Base-by-base conservation (phyloP, 2,329 filamentous ascomycete genomes). In the Orbilia quercus region DNA sequence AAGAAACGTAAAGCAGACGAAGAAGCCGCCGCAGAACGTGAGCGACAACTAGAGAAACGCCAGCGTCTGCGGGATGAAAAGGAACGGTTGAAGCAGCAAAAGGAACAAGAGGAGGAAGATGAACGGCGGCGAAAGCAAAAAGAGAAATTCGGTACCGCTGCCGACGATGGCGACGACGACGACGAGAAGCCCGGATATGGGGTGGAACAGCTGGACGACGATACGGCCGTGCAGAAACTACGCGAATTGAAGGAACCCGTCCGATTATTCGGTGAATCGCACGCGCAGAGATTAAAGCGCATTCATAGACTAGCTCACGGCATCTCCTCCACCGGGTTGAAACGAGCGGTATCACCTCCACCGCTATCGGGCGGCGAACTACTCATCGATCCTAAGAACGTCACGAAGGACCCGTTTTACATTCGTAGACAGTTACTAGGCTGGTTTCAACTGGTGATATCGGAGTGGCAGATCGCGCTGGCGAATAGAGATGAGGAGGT, bases 361-460 rank as follows among this genome's bases (percentile, higher is more conserved):
- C 83, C 45, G 31, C 82, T 91, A 7, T 86, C 87, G 1, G 84
- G 85, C 0, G 84, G 85, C 77, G 77, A 78, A 58, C 77, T 78
- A 55, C 38, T 75, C 36, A 18, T 78, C 11, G 58, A 75, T 40
- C 69, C 66, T 40, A 64, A 72, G 38, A 76, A 77, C 50, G 90
- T 93, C 76, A 83, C 82, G 18, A 86, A 88, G 42, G 90, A 84
- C 0, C 86, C 88, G 48, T 83, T 85, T 47, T 92, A 90, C 81
- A 83, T 99, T 42, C 94, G 90, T 82, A 86, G 94, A 9, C 94
- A 99, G 81, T 84, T 99, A 64, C 91, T 91, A 18, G 95, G 91
- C 53, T 99, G 97, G 83, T 98, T 99, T 82, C 96, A 91, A 59
- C 92, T 99, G 88, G 88, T 99, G n/a, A 83, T 99, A 67, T 86